Percentiles rank a stretch among this genome's conserved stretches.
phyloP scores from a whole-genome alignment of 192 early-diverging fungal genomes.

The Backusella psychrophila region DNA sequence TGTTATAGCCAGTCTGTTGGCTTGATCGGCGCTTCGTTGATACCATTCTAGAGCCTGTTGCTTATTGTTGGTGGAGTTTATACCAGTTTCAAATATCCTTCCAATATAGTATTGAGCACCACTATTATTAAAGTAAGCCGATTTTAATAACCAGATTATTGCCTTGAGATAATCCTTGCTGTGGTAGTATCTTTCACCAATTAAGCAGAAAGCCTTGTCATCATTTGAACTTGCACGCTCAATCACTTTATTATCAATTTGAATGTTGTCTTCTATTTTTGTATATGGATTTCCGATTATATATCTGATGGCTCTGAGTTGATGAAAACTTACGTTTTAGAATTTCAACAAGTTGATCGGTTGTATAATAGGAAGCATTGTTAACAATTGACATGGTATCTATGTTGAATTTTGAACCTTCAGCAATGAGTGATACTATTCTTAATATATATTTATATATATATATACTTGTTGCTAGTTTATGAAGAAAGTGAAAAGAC shows the following conservation, averaged over 20 bases:
- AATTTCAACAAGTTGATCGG: background rate
- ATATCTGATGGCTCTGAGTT: too few relatives aligned
- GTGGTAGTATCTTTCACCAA: background rate
- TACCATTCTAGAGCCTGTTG: background rate
- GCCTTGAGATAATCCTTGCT: background rate
- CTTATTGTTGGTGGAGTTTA: background rate
- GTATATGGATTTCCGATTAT: background rate
- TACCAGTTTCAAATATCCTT: background rate
- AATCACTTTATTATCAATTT: background rate
- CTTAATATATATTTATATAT: too few relatives aligned
- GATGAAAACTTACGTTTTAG: background rate
- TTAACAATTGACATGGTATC: background rate
- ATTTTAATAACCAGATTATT: background rate
- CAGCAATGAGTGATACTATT: too few relatives aligned
- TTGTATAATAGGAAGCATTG: background rate
- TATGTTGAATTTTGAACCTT: too few relatives aligned
- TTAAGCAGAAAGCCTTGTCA: background rate
- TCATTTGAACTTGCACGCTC: background rate
- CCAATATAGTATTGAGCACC: background rate
- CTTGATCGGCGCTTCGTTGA: background rate
- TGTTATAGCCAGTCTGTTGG: background rate
- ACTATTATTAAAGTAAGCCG: background rate
- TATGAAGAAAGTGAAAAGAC: too few relatives aligned
- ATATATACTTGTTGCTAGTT: too few relatives aligned
- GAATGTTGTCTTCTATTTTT: background rate